These are phyloP conservation scores for Ascoidea tarda DNA, from an alignment of 805 yeast species.

Conservation along the genomic window DNA sequence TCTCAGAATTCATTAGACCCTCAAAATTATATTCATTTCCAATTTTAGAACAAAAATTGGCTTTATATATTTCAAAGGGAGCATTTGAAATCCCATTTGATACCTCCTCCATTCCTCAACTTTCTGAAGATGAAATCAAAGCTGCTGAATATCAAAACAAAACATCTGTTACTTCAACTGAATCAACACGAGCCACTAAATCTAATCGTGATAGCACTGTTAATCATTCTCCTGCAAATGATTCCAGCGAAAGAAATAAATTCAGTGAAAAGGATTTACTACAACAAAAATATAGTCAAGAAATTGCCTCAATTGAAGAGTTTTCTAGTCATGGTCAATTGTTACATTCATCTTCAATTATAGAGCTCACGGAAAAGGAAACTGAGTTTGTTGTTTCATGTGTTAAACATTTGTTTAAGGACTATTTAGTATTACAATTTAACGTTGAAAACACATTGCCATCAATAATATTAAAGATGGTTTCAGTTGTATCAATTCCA, in stretches of 20 bases:
- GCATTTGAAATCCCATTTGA: conserved; percentile 51
- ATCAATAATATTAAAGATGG: conserved; percentile 64
- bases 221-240: conserved; percentile 15
- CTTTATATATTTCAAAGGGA: conserved; percentile 44
- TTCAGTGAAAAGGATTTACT: conserved; percentile 20
- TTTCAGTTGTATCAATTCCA: conserved; percentile 54
- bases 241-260: conserved; percentile 18
- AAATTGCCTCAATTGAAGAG: conserved; percentile 58
- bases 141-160: conserved; percentile 48
- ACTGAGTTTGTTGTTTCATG: conserved; percentile 85
- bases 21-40: conserved; percentile 58
- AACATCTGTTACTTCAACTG: conserved; percentile 16
- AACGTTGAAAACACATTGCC: conserved; percentile 74
- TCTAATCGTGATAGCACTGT: conserved; percentile 15
- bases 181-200: conserved; percentile 8
- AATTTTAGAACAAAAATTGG: conserved; percentile 65
- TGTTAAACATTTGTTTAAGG: conserved; percentile 68
- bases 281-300: conserved; percentile 58
- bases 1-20: conserved; percentile 47
- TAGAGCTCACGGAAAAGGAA: conserved; percentile 77
- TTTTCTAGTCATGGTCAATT: conserved; percentile 60
- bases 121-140: conserved; percentile 52
- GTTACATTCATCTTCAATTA: conserved; percentile 50
- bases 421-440: conserved; percentile 66
- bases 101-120: conserved; percentile 49